Evolutionary conservation across 2,329 filamentous ascomycete species (phyloP), one percentile per base, ranked within the genome.

Genomic region (Trichocomaceae sp.): DNA sequence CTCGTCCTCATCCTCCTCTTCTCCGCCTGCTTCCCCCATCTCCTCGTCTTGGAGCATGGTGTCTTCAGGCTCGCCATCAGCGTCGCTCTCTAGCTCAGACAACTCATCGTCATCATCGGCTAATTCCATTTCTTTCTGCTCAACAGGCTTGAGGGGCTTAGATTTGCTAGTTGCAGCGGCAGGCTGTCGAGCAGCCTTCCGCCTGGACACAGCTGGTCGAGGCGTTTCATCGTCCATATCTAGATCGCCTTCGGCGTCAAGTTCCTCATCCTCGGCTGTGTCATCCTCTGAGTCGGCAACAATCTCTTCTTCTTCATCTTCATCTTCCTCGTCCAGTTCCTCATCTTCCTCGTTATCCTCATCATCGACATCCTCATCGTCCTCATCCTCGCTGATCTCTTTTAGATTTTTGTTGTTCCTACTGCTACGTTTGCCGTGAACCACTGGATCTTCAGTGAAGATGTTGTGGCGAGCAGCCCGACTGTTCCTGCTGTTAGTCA

Each of bases 31-130:
- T 55, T 69, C 64, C 31, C 55, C 60, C 47, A 64, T 72, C 29
- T 65, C 64, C 44, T 74, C 68, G 31, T 71, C 69, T 47, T 72
- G 69, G 17, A 72, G 60, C 35, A 70, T 69, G 29, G 72, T 75
- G 52, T 79, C 78, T 22, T 78, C 76, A 15, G 72, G 71, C 39
- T 76, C 74, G 20, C 72, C 75, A 17, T 74, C 75, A 9, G 73
- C 74, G 47, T 76, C 74, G 10, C 74, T 73, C 5, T 74, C 75
- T 2, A 73, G 66, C 17, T 76, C 75, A 10, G 74, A 77, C 2
- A 75, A 65, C 17, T 70, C 78, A 35, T 78, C 77, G 47, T 79
- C 79, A 45, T 80, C 79, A 26, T 75, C 51, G 37, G 47, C 55
- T 9, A 46, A n/a, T 46, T 47, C 50, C 50, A 49, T 56, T 29